A percentile compares a stretch with the other conserved stretches of the same genome.
Evolutionary conservation across 331 rosid species (phyloP).

Genomic region (Erythrophleum ivorense): DNA sequence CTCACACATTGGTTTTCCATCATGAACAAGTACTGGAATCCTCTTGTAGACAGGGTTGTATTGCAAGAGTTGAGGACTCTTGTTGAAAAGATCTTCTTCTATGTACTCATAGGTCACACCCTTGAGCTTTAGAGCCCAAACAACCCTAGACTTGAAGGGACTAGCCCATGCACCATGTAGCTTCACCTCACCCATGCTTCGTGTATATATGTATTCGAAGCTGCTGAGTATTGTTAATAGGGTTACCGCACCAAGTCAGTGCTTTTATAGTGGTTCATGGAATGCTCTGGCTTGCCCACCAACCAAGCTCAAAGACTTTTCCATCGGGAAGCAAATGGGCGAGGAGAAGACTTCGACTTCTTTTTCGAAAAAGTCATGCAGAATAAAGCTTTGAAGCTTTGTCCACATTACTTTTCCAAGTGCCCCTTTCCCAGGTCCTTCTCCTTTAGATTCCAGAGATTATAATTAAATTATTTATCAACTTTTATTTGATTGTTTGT

Average conservation of each 20-base stretch:
- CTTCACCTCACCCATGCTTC: constrained; percentile 11
- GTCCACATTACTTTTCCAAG: too few relatives aligned
- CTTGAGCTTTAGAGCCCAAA: constrained; percentile 37
- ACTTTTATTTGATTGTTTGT: too few relatives aligned
- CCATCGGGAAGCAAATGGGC: background rate
- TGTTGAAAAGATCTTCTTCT: constrained; percentile 28
- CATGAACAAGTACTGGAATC: constrained; percentile 51
- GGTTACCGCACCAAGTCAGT: background rate
- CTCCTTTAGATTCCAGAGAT: too few relatives aligned
- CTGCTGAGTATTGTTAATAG: background rate
- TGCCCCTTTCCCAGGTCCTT: too few relatives aligned
- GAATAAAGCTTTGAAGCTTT: background rate
- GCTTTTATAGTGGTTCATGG: background rate
- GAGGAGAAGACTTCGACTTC: background rate
- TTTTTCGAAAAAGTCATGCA: background rate
- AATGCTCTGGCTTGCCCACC: background rate
- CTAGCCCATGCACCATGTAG: constrained; percentile 28
- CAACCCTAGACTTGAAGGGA: constrained; percentile 12
- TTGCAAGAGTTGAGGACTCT: constrained; percentile 42
- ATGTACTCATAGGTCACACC: constrained; percentile 25
- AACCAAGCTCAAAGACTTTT: background rate
- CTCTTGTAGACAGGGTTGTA: constrained; percentile 47
- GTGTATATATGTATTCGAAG: background rate
- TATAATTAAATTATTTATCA: too few relatives aligned
- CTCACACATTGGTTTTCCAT: constrained; percentile 48